A percentile compares a stretch with the other conserved stretches of the same genome.
Evolutionary conservation across 352 stramenopile genomes (phyloP).

Genomic region (Pelagophyceae sp.): DNA sequence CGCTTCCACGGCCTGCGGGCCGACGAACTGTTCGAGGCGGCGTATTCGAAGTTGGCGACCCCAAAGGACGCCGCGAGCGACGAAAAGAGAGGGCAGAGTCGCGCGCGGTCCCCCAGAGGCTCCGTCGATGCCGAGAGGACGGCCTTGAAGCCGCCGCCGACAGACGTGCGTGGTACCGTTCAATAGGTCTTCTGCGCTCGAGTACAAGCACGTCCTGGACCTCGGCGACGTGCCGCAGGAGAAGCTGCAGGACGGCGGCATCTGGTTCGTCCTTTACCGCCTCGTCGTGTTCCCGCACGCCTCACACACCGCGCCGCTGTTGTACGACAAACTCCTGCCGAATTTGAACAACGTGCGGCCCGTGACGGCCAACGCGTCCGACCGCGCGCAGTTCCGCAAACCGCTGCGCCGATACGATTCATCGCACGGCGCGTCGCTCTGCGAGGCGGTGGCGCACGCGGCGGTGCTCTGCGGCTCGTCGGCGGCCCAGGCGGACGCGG

Average conservation of each 20-base stretch:
- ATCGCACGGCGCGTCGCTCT: not conserved
- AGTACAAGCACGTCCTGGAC: conserved; percentile 22
- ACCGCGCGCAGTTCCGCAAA: not conserved
- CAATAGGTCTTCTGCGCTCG: no score
- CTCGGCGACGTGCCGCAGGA: conserved; percentile 33
- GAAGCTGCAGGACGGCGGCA: conserved; percentile 37
- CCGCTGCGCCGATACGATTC: not conserved
- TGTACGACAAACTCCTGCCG: conserved; percentile 48
- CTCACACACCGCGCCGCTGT: conserved; percentile 28
- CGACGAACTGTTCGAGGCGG: conserved; percentile 12
- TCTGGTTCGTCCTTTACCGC: conserved; percentile 44
- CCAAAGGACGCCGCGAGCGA: no score
- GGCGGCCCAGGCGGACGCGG: conserved; percentile 22
- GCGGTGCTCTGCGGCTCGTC: conserved; percentile 12
- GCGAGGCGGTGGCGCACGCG: conserved; percentile 20
- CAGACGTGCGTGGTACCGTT: no score
- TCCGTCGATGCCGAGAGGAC: no score
- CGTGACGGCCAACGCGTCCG: conserved; percentile 20
- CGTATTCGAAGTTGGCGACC: not conserved
- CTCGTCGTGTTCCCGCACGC: conserved; percentile 32
- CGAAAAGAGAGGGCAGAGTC: no score
- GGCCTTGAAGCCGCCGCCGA: no score
- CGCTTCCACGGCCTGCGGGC: conserved; percentile 23
- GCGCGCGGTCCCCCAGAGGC: no score
- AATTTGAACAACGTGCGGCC: conserved; percentile 39